Conservation (phyloP, 768 basidiomycete genomes). For the Auriscalpium orientale region DNA sequence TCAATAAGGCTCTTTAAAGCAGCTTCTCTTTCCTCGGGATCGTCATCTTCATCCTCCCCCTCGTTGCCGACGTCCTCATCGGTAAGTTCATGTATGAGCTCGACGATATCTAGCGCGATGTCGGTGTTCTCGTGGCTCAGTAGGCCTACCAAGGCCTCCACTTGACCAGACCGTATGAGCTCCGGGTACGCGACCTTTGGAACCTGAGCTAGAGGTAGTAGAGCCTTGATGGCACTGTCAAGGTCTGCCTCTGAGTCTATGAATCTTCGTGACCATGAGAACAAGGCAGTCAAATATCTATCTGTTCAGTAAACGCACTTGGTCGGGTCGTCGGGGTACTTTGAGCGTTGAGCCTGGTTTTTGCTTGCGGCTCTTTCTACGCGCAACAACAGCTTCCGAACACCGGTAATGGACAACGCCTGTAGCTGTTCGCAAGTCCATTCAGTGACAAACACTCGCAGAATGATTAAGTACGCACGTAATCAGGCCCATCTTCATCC, state of each 20-base stretch:
- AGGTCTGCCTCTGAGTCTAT: constrained; percentile 98
- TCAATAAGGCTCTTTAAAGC: constrained; percentile 71
- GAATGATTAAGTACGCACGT: constrained; percentile 40
- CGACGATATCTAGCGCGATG: constrained; percentile 93
- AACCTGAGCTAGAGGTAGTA: constrained; percentile 84
- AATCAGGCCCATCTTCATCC: constrained; percentile 54
- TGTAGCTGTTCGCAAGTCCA: constrained; percentile 37
- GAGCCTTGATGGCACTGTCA: constrained; percentile 75
- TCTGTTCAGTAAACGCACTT: constrained; percentile 44
- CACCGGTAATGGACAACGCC: constrained; percentile 57
- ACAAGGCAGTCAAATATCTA: constrained; percentile 3
- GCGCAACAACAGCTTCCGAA: constrained; percentile 66
- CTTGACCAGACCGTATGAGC: constrained; percentile 67
- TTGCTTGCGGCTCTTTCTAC: constrained; percentile 90
- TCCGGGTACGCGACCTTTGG: constrained; percentile 85
- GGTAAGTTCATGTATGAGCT: constrained; percentile 87
- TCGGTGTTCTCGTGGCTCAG: constrained; percentile 95
- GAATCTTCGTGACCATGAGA: constrained; percentile 51
- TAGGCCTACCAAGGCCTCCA: constrained; percentile 69
- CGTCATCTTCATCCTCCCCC: constrained; percentile 53
- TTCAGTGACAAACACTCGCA: constrained; percentile 6
- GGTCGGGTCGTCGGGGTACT: constrained; percentile 85
- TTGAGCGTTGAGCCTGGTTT: constrained; percentile 95
- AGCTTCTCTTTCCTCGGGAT: constrained; percentile 51
- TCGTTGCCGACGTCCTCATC: constrained; percentile 93